Conservation (phyloP, 2,329 filamentous ascomycete species). For the Zymoseptoria pseudotritici region DNA sequence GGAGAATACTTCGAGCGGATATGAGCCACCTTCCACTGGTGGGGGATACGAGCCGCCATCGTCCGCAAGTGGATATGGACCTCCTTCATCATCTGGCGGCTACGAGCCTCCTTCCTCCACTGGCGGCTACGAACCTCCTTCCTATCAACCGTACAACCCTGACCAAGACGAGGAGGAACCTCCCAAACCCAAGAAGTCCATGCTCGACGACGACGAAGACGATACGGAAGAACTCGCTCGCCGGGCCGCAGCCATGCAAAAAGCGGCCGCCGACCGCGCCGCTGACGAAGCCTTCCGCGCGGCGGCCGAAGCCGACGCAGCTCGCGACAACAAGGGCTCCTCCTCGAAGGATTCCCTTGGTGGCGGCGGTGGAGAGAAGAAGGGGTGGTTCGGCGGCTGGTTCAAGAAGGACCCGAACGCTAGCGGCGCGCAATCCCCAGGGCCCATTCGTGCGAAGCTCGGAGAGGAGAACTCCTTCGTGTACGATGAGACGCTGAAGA, state of each 20-base stretch:
- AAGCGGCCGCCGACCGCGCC: conserved; percentile 53
- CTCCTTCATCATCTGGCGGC: conserved; percentile 42
- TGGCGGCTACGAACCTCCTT: conserved; percentile 44
- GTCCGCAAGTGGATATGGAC: conserved; percentile 47
- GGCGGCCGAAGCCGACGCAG: conserved; percentile 66
- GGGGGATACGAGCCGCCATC: conserved; percentile 43
- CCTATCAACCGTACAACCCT: conserved; percentile 43
- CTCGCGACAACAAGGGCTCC: conserved; percentile 47
- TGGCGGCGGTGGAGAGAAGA: conserved; percentile 36
- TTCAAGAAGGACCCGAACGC: conserved; percentile 61
- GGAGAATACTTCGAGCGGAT: conserved; percentile 31
- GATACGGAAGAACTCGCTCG: conserved; percentile 47
- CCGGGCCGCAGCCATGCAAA: conserved; percentile 45
- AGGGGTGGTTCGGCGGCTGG: conserved; percentile 69
- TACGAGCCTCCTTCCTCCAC: conserved; percentile 52
- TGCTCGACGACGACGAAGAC: conserved; percentile 78
- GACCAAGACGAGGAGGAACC: conserved; percentile 44
- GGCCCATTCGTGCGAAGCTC: conserved; percentile 84
- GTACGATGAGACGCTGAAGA: conserved; percentile 91
- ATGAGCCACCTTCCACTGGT: conserved; percentile 45
- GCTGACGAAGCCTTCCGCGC: conserved; percentile 80
- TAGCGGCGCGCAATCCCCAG: conserved; percentile 46
- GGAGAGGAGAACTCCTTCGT: conserved; percentile 90
- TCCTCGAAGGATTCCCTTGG: conserved; percentile 34
- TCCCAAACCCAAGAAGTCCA: conserved; percentile 55